Evolutionary conservation across 1,139 yeast genomes (phyloP), one percentile per base, ranked within the genome.

Genomic region (Candida buenavistaensis): DNA sequence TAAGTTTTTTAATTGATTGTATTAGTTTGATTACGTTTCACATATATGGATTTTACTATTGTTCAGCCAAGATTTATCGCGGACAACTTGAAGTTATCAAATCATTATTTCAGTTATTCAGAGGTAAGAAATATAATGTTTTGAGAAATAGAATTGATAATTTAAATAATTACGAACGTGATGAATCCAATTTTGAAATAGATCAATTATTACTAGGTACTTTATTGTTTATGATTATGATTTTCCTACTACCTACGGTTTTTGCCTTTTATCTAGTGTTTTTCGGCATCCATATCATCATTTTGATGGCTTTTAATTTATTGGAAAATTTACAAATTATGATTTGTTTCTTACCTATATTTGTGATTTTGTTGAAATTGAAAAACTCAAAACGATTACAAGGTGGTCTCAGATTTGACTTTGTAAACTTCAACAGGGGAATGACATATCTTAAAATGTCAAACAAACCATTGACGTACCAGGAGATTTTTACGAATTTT

Each of bases 171-270:
- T 63, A 65, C 34, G 78, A 85, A n/a, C 25, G 19, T 23, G 24
- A 22, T 8, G 28, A 35, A 8, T 78, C 82, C 45, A 72, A 76
- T 47, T 90, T 86, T 55, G 92, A 86, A 40, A 65, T 90, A 23
- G 97, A 92, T 55, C 96, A 90, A 52, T 67, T 92, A 39, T 65
- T 94, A 35, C 64, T 92, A 55, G 98, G 98, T 0, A 92, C 96
- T 0, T 72, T 94, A 39, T 59, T 92, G 21, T 92, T 92, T 60
- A 88, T 94, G 43, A 78, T 90, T 12, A 64, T 88, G 41, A 62
- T 84, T 0, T 85, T 89, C 46, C 64, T 94, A 30, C 59, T 89
- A 34, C 98, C 98, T 1, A 92, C 99, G 0, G 84, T 88, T 4
- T 59, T 83, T 51, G 94, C 94, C 23, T 92, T 90, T 54, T 92